A percentile compares a stretch with the other conserved stretches of the same genome.
Evolutionary conservation across 2,329 filamentous ascomycete genomes (phyloP).

Genomic region (Fusarium liriodendri): DNA sequence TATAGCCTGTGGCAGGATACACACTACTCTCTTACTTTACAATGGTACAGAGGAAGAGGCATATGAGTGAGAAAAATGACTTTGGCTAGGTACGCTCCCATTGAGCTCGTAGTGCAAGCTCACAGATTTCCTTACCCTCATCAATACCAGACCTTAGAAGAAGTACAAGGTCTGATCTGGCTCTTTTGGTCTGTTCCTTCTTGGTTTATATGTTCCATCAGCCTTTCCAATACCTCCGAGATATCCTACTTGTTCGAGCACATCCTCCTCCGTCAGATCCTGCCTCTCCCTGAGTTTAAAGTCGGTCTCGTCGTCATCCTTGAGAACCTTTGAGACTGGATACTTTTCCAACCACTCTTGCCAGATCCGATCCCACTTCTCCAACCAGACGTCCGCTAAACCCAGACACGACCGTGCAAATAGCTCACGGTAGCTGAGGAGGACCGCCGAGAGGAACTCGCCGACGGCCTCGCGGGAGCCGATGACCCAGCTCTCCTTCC

Average conservation of each 20-base stretch:
- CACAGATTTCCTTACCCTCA: background rate
- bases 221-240: constrained; percentile 41
- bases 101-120: background rate
- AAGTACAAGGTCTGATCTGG: background rate
- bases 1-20: background rate
- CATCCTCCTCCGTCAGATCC: constrained; percentile 30
- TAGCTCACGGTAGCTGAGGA: constrained; percentile 40
- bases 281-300: constrained; percentile 32
- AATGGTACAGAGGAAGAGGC: background rate
- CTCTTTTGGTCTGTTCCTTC: background rate
- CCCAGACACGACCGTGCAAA: constrained; percentile 2
- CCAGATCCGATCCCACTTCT: constrained; percentile 43
- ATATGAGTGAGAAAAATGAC: background rate
- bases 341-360: constrained; percentile 45
- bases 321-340: constrained; percentile 12
- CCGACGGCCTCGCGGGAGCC: constrained; percentile 17
- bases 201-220: constrained; percentile 16
- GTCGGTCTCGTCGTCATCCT: constrained; percentile 3
- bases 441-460: constrained; percentile 40
- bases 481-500: constrained; percentile 35
- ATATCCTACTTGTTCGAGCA: constrained; percentile 41
- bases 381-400: background rate
- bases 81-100: background rate
- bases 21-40: background rate
- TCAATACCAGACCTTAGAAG: background rate